A percentile compares a stretch with the other conserved stretches of the same genome.
Evolutionary conservation across 2,329 filamentous ascomycete genomes (phyloP).

Genomic region (Colletotrichum sp.): DNA sequence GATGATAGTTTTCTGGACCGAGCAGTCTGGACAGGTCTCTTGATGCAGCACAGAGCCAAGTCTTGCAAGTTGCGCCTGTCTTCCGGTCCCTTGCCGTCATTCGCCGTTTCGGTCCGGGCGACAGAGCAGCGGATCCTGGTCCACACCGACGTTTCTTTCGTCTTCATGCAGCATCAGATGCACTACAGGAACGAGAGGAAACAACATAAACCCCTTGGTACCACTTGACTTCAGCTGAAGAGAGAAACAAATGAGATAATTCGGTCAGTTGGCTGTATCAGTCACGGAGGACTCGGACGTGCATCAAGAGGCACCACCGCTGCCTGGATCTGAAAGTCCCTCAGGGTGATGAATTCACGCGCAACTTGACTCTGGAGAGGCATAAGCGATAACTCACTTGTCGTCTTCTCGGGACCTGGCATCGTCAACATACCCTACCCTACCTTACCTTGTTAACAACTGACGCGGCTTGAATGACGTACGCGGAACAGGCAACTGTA

Average conservation of each 20-base stretch:
- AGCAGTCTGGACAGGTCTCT: not conserved
- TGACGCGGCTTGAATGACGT: slow-evolving; percentile 11
- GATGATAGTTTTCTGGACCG: not conserved
- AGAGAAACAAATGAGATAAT: not conserved
- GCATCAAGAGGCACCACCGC: not conserved
- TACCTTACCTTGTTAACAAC: not conserved
- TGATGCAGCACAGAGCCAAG: not conserved
- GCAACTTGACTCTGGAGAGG: not conserved
- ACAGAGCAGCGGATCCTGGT: not conserved
- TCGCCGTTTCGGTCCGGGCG: slow-evolving; percentile 4
- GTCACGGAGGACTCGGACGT: not conserved
- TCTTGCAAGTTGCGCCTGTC: not conserved
- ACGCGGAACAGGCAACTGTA: not conserved
- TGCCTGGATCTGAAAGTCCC: not conserved
- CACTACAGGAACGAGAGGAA: not conserved
- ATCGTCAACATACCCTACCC: not conserved
- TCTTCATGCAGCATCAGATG: not conserved
- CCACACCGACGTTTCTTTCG: not conserved
- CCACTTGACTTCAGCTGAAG: not conserved
- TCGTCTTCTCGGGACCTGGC: not conserved
- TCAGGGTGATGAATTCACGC: not conserved
- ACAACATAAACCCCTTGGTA: not conserved
- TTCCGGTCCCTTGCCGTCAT: not conserved
- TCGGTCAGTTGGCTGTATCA: not conserved
- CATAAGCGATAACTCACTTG: not conserved